A percentile compares a stretch with the other conserved stretches of the same genome.
phyloP scores from a whole-genome alignment of 257 asterid species.

The Echium plantagineum region DNA sequence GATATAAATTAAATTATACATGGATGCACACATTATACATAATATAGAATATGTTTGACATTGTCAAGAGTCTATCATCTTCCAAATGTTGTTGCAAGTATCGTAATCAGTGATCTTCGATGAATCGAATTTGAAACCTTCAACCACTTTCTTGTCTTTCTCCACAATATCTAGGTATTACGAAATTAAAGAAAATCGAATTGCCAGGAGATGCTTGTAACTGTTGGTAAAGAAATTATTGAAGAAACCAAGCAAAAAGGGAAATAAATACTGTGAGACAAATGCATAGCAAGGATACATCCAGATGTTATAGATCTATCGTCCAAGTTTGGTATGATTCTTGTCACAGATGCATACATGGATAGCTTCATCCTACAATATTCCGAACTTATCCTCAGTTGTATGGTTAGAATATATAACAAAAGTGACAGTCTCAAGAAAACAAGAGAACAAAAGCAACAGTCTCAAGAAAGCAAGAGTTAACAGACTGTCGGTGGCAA shows the following conservation, averaged over 20 bases:
- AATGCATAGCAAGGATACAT: constrained; percentile 50
- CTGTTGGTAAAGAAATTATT: neutral
- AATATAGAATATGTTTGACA: neutral
- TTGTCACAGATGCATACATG: constrained; percentile 78
- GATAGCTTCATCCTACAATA: constrained; percentile 74
- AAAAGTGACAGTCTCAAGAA: too few relatives aligned
- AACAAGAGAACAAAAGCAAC: too few relatives aligned
- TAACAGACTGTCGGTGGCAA: too few relatives aligned
- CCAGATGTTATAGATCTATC: constrained; percentile 66
- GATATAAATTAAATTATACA: neutral
- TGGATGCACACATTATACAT: neutral
- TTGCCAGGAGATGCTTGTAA: neutral
- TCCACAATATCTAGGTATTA: constrained; percentile 49
- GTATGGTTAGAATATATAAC: too few relatives aligned
- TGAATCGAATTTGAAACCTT: constrained; percentile 40
- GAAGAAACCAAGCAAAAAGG: constrained; percentile 3
- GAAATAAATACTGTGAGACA: neutral
- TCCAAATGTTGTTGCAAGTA: constrained; percentile 48
- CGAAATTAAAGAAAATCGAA: constrained; percentile 21
- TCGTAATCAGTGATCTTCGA: constrained; percentile 27
- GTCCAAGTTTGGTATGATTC: constrained; percentile 55
- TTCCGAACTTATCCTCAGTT: constrained; percentile 10
- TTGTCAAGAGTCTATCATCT: constrained; percentile 33
- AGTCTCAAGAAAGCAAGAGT: too few relatives aligned
- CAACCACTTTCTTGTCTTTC: constrained; percentile 37